Conservation (phyloP, 768 basidiomycete genomes). For the Lactifluus rugatus region DNA sequence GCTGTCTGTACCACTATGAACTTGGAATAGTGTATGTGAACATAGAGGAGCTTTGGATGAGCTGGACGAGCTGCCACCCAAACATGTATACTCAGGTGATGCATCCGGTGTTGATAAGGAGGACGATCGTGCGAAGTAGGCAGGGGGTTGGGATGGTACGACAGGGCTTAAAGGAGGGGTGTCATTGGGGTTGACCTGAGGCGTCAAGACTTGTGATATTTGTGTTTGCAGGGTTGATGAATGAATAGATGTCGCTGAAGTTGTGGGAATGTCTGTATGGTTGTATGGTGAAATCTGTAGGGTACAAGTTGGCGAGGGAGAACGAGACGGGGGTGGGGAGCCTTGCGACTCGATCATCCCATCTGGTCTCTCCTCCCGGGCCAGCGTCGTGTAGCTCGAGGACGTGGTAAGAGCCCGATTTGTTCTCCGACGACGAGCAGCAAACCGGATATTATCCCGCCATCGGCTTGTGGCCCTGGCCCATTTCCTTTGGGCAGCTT, state of each 20-base stretch:
- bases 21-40: neutral
- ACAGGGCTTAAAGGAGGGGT: neutral
- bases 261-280: neutral
- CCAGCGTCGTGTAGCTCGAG: neutral
- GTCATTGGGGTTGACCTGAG: neutral
- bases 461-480: conserved; percentile 56
- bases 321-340: neutral
- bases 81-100: neutral
- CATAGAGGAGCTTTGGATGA: conserved; percentile 6
- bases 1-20: neutral
- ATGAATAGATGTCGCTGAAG: neutral
- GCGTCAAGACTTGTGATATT: neutral
- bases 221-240: neutral
- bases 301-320: conserved; percentile 3
- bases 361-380: neutral
- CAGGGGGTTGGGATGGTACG: conserved; percentile 12
- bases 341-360: neutral
- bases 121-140: conserved; percentile 5
- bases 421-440: conserved; percentile 48
- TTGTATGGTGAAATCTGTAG: neutral
- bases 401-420: conserved; percentile 13
- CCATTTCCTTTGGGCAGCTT: conserved; percentile 51
- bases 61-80: neutral
- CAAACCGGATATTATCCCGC: conserved; percentile 51
- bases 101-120: neutral